phyloP scores from a whole-genome alignment of 495 filamentous ascomycete genomes.

The Mytilinidion resinicola region DNA sequence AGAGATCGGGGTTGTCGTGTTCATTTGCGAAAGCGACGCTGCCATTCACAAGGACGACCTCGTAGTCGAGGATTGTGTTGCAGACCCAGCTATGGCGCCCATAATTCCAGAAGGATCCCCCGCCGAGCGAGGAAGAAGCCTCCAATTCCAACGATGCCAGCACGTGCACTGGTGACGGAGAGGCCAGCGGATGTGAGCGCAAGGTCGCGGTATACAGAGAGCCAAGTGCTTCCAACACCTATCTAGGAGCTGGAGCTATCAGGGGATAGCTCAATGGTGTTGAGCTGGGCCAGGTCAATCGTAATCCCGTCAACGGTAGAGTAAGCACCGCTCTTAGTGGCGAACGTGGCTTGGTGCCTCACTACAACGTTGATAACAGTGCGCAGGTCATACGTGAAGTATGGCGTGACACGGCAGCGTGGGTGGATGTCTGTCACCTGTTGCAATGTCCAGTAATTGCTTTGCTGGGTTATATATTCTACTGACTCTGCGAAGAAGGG shows the following conservation, averaged over 20 bases:
- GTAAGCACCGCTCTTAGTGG: conserved; percentile 27
- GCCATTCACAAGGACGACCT: conserved; percentile 15
- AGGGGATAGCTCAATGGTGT: not conserved
- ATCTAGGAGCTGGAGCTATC: not conserved
- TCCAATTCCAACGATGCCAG: not conserved
- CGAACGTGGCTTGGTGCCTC: conserved; percentile 5
- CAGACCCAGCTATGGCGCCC: conserved; percentile 12
- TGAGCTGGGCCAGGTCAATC: conserved; percentile 29
- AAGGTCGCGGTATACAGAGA: not conserved
- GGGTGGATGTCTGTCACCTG: not conserved
- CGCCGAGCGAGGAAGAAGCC: conserved; percentile 2
- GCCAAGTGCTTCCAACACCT: not conserved
- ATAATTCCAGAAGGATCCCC: conserved; percentile 13
- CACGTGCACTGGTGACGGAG: not conserved
- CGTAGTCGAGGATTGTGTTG: conserved; percentile 19
- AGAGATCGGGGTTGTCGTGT: conserved; percentile 9
- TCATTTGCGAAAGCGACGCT: conserved; percentile 14
- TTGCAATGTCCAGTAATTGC: not conserved
- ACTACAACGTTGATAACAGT: not conserved
- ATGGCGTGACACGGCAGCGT: not conserved
- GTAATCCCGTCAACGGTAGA: conserved; percentile 27
- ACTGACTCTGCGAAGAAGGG: not conserved
- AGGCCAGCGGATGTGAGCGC: not conserved
- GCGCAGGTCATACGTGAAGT: not conserved
- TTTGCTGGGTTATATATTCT: not conserved